Conservation (phyloP, 2,329 filamentous ascomycete species). For the Furcasterigmium furcatum region DNA sequence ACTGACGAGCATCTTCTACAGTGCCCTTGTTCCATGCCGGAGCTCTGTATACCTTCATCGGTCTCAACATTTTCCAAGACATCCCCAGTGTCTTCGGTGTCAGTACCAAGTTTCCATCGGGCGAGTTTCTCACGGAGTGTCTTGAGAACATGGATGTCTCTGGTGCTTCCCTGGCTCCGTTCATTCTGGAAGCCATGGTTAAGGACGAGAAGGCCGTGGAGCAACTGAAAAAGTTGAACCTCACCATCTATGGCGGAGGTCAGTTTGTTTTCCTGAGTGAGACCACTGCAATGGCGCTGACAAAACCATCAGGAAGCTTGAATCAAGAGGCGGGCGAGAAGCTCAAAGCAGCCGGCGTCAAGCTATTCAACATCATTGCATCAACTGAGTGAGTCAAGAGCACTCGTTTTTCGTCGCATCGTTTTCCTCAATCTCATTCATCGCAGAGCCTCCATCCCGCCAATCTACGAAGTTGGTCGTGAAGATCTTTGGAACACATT, state of each 20-base stretch:
- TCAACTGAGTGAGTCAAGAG: conserved; percentile 34
- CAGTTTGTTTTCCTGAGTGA: conserved; percentile 3
- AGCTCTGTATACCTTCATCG: conserved; percentile 20
- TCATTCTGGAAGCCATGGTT: conserved; percentile 39
- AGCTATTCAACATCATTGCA: conserved; percentile 31
- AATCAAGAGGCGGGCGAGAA: conserved; percentile 30
- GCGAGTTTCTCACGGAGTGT: conserved; percentile 27
- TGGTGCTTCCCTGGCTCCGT: conserved; percentile 28
- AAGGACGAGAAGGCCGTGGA: conserved; percentile 22
- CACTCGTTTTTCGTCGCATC: too few relatives aligned
- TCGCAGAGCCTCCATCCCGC: conserved; percentile 30
- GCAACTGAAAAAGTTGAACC: conserved; percentile 26
- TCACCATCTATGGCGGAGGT: conserved; percentile 35
- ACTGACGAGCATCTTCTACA: conserved; percentile 3
- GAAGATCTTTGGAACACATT: conserved; percentile 26
- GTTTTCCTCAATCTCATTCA: too few relatives aligned
- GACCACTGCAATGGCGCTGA: conserved; percentile 12
- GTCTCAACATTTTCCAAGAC: conserved; percentile 25
- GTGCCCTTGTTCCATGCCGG: conserved; percentile 38
- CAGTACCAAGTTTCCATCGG: conserved; percentile 26
- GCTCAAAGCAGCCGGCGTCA: conserved; percentile 29
- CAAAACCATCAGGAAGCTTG: conserved; percentile 13
- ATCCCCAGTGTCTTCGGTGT: conserved; percentile 22
- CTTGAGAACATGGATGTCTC: conserved; percentile 22
- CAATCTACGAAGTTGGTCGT: conserved; percentile 3